These are phyloP conservation scores for Filosporella fistucella DNA, from an alignment of 495 filamentous ascomycete species.

Conservation along the genomic window DNA sequence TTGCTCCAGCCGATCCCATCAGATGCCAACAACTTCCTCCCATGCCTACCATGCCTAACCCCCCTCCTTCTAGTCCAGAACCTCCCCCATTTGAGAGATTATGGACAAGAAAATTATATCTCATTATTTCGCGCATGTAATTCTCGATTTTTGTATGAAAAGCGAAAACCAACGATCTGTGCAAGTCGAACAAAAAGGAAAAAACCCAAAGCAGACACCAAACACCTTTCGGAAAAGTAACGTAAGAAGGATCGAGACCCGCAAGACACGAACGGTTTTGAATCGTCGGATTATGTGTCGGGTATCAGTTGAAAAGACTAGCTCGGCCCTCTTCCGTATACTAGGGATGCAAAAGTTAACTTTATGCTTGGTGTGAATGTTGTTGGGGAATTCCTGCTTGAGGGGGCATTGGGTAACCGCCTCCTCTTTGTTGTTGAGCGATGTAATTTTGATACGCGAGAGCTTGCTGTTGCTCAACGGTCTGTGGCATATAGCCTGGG, in stretches of 20 bases:
- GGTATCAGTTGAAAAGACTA: conserved; percentile 26
- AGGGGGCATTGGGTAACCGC: conserved; percentile 45
- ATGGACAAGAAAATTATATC: too few species aligned
- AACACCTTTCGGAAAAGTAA: conserved; percentile 22
- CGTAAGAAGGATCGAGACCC: conserved; percentile 19
- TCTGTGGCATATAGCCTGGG: conserved; percentile 41
- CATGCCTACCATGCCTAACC: too few species aligned
- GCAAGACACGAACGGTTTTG: conserved; percentile 21
- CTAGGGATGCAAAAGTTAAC: conserved; percentile 7
- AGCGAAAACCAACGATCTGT: conserved; percentile 7
- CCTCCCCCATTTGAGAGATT: background rate
- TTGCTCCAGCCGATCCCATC: too few species aligned
- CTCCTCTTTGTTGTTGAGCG: conserved; percentile 40
- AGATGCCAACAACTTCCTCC: too few species aligned
- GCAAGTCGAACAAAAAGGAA: conserved; percentile 19
- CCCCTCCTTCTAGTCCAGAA: background rate
- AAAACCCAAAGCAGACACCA: conserved; percentile 24
- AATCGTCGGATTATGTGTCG: conserved; percentile 24
- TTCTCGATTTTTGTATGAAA: conserved; percentile 14
- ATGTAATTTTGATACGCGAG: conserved; percentile 61
- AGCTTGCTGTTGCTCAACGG: conserved; percentile 43
- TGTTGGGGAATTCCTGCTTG: conserved; percentile 51
- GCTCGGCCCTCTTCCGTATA: conserved; percentile 19
- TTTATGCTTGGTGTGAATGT: conserved; percentile 47
- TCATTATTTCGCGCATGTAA: conserved; percentile 18